Base-by-base conservation (phyloP, 306 rosid genomes). In the Prunus mongolica region DNA sequence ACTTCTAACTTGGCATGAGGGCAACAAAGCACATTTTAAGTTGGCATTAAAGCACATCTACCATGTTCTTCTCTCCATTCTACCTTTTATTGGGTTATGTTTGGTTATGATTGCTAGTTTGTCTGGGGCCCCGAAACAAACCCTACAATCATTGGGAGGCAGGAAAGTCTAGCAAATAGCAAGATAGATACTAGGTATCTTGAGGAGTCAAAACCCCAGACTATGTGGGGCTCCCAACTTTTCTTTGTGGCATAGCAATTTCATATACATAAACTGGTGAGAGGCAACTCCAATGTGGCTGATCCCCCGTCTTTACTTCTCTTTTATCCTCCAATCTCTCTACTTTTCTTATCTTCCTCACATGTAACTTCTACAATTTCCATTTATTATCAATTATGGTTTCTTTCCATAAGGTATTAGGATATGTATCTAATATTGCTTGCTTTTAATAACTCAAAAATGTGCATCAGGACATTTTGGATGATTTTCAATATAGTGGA, bases 401-500 rank as follows among this genome's bases (percentile, higher is more conserved):
- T 1, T 34, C 8, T 46, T 22, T 56, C 38, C 64, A 67, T 58
- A 65, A 66, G 73, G 49, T 49, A 30, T 47, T 62, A 34, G 69
- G 30, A 52, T 68, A 71, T 63, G 22, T 34, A n/a, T 71, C 47
- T 38, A 46, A 14, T 32, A 5, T 34, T 34, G 41, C 41, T 7
- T 34, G n/a, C 61, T 71, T 32, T 65, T 49, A 27, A 30, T 65
- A 32, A 25, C 11, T 70, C 16, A 44, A 4, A 58, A 72, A 69
- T 16, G n/a, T 75, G 68, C 70, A 19, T 66, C 91, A 93, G 98
- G 92, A 86, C 79, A 87, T 91, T 57, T 72, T 88, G 94, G 82
- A 80, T 72, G 80, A 75, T 77, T 69, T 78, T 67, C 78, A 22
- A 67, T 67, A 71, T 77, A 51, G 75, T 72, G 98, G 89, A 44